Conservation (phyloP, 192 early-diverging fungal species). For the Rhizophagus prolifer region DNA sequence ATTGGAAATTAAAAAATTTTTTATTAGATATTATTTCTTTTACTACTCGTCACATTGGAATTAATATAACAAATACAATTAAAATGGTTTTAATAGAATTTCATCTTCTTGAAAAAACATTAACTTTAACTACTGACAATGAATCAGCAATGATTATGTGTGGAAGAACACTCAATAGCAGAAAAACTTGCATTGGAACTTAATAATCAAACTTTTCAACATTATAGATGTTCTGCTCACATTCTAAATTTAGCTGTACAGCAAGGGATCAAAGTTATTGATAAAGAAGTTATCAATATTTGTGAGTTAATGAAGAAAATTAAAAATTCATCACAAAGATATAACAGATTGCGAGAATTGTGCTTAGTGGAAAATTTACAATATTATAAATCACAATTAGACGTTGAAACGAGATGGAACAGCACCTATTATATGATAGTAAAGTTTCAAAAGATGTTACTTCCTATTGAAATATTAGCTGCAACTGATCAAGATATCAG, state of each 20-base stretch:
- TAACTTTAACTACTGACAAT: neutral
- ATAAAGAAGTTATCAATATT: neutral
- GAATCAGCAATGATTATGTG: neutral
- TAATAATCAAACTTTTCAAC: neutral
- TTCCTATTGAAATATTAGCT: too few species aligned
- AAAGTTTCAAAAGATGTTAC: too few species aligned
- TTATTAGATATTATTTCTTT: neutral
- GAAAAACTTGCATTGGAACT: neutral
- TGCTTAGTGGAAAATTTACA: neutral
- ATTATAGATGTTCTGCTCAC: neutral
- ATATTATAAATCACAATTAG: neutral
- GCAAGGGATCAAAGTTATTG: neutral
- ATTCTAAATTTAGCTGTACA: neutral
- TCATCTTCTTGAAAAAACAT: neutral
- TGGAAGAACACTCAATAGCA: neutral
- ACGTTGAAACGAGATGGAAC: neutral
- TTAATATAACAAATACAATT: neutral
- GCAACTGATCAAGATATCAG: too few species aligned
- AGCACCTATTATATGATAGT: too few species aligned
- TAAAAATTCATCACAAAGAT: neutral
- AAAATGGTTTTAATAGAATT: neutral
- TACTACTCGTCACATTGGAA: neutral
- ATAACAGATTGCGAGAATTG: neutral
- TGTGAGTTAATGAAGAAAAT: neutral
- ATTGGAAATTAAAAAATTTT: neutral